These are phyloP conservation scores for Podospora conica DNA, from an alignment of 495 filamentous ascomycete genomes.

Conservation along the genomic window DNA sequence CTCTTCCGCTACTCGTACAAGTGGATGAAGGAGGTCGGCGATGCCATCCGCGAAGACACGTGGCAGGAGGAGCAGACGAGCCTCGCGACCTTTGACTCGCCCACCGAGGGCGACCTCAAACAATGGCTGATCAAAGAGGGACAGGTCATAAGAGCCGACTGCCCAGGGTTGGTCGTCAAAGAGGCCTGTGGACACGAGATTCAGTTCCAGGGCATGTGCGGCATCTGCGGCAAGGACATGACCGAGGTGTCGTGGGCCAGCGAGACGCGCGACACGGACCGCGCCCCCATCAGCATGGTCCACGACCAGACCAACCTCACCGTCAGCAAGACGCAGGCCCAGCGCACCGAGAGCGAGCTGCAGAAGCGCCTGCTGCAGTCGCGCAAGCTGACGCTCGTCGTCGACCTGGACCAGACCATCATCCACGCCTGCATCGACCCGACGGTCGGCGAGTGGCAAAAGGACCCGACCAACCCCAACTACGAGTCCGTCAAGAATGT, in stretches of 20 bases:
- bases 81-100: constrained; percentile 71
- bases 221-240: constrained; percentile 95
- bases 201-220: constrained; percentile 86
- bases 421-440: constrained; percentile 98
- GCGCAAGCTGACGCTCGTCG: constrained; percentile 83
- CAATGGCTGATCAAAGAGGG: constrained; percentile 71
- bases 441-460: constrained; percentile 92
- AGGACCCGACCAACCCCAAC: constrained; percentile 82
- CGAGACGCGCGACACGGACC: constrained; percentile 55
- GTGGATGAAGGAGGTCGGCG: constrained; percentile 65
- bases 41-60: constrained; percentile 60
- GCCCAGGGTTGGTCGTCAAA: constrained; percentile 68
- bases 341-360: constrained; percentile 73
- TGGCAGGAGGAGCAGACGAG: constrained; percentile 52
- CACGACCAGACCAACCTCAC: constrained; percentile 82
- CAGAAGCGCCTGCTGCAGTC: constrained; percentile 73
- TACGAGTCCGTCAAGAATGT: constrained; percentile 87
- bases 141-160: constrained; percentile 54
- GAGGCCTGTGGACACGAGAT: constrained; percentile 88
- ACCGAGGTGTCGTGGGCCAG: constrained; percentile 54
- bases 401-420: constrained; percentile 96
- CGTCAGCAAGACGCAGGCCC: constrained; percentile 68
- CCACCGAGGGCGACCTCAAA: constrained; percentile 69
- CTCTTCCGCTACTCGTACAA: constrained; percentile 80
- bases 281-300: constrained; percentile 86